These are phyloP conservation scores for Boletellus deceptivus DNA, from an alignment of 1,284 basidiomycete genomes.

Conservation along the genomic window DNA sequence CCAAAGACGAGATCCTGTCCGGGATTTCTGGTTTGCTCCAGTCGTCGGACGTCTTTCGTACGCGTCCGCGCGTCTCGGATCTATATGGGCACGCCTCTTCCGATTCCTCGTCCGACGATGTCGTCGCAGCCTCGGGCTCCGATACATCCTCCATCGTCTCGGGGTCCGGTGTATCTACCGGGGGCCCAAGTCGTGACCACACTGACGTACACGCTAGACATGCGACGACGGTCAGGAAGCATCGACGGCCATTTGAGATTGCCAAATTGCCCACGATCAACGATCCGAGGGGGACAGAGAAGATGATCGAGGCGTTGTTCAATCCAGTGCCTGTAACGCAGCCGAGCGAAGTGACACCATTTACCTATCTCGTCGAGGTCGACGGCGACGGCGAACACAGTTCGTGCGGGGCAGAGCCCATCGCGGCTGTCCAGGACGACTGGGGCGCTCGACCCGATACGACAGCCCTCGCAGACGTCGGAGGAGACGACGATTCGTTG, in stretches of 20 bases:
- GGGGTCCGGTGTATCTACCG: conserved; percentile 5
- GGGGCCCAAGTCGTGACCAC: neutral
- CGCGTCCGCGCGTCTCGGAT: conserved; percentile 50
- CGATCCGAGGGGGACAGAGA: conserved; percentile 61
- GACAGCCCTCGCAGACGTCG: neutral
- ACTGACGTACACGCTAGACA: neutral
- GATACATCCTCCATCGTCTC: conserved; percentile 27
- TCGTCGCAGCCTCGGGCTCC: conserved; percentile 22
- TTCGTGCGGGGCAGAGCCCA: neutral
- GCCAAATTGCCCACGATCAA: conserved; percentile 49
- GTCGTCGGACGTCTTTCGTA: conserved; percentile 49
- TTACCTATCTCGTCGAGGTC: conserved; percentile 50
- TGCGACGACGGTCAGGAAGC: conserved; percentile 15
- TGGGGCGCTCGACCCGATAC: neutral
- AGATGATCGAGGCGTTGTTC: conserved; percentile 73
- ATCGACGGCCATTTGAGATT: conserved; percentile 40
- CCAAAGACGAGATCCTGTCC: conserved; percentile 67
- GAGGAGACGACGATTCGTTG: conserved; percentile 21
- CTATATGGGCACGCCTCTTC: conserved; percentile 37
- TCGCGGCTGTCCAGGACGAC: neutral
- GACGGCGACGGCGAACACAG: conserved; percentile 12
- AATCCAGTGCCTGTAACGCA: conserved; percentile 59
- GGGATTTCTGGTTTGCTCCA: conserved; percentile 62
- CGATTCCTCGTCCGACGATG: conserved; percentile 38
- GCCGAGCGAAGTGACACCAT: conserved; percentile 49